Evolutionary conservation across 768 basidiomycete species (phyloP).

Genomic region (Trametes gibbosa): DNA sequence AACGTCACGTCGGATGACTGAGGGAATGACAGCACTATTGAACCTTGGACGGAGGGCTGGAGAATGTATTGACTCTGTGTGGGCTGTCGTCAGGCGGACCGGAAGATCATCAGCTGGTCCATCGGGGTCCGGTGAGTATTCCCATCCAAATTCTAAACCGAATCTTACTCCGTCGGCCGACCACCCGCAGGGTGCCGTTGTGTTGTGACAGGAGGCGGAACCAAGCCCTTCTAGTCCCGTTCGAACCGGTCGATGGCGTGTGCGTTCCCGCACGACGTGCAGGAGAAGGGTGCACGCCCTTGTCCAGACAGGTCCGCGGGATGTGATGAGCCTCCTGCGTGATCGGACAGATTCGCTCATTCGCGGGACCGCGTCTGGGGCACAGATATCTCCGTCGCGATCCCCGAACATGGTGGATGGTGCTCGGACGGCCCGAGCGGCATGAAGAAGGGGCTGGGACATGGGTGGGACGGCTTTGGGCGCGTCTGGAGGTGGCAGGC

Average conservation of each 20-base stretch:
- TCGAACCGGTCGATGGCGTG: constrained; percentile 2
- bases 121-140: constrained; percentile 16
- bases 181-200: constrained; percentile 9
- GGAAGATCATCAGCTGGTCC: constrained; percentile 18
- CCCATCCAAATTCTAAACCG: constrained; percentile 17
- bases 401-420: background rate
- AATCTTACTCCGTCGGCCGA: constrained; percentile 12
- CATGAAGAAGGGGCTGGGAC: constrained; percentile 1
- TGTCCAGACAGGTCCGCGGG: constrained; percentile 15
- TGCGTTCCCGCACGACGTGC: background rate
- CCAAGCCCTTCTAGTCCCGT: constrained; percentile 10
- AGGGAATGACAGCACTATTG: constrained; percentile 11
- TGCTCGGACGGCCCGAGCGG: constrained; percentile 10
- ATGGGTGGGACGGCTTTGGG: constrained; percentile 2
- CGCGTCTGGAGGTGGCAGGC: no score
- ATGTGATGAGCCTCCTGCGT: constrained; percentile 11
- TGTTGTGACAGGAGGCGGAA: constrained; percentile 9
- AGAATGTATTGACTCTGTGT: background rate
- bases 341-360: constrained; percentile 23
- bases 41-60: background rate
- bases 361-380: constrained; percentile 16
- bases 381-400: constrained; percentile 12
- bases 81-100: constrained; percentile 19
- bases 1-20: constrained; percentile 4
- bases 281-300: constrained; percentile 2